Evolutionary conservation across 768 basidiomycete genomes (phyloP), one percentile per base, ranked within the genome.

Genomic region (Hebeloma cylindrosporum): DNA sequence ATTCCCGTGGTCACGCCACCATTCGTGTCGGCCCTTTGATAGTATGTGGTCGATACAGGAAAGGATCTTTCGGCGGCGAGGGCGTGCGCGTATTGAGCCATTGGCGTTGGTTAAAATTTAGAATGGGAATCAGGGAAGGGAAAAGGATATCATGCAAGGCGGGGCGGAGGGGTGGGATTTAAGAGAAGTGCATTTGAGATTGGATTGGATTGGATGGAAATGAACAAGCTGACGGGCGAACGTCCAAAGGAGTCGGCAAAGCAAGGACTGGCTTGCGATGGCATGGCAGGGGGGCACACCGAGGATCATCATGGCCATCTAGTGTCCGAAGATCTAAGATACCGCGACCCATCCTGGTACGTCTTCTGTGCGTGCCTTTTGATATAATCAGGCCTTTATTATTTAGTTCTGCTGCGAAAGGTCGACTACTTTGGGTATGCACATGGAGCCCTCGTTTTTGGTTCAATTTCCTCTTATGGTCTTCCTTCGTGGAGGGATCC

Each of bases 281-380:
- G 55, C 55, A 56, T 58, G 57, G 57, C 57, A 56, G 53, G 46
- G 47, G 54, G 53, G 49, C 54, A 50, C 49, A 67, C 66, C 67
- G 67, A 67, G 67, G 66, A 68, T 66, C 65, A 67, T 55, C 56
- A 56, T 57, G 56, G 51, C 54, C 53, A 60, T 63, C 58, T 59
- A 53, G 54, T 50, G 28, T 44, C 22, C 34, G 37, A 33, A 52
- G 54, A 56, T 56, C 52, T 49, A 42, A 43, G 53, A 57, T 53
- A 30, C 50, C 35, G 33, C 46, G 48, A 57, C 50, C 40, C 35
- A 35, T 26, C 26, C 27, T 43, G 17, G 26, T 36, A 18, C 16
- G 35, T 36, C 43, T 45, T 37, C 34, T 38, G 47, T 51, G 41
- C 42, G 47, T 59, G 52, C 51, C 48, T 48, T 52, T 40, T 46